A percentile compares a stretch with the other conserved stretches of the same genome.
phyloP scores from a whole-genome alignment of 2,329 filamentous ascomycete species.

The Clonostachys chloroleuca region DNA sequence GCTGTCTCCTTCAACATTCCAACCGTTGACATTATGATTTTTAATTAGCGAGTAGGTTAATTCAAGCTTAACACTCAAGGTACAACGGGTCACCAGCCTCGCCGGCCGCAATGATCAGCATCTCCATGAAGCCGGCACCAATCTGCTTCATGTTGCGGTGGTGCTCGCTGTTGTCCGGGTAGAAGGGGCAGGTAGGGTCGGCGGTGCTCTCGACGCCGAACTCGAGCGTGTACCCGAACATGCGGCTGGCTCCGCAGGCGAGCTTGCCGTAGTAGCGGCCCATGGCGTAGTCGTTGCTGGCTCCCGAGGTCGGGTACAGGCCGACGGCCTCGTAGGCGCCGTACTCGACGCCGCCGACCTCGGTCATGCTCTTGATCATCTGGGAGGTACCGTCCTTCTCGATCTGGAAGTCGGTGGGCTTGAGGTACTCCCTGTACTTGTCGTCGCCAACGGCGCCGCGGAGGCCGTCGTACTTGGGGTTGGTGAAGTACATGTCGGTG shows the following conservation, averaged over 20 bases:
- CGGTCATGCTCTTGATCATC: slow-evolving; percentile 25
- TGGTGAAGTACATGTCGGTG: slow-evolving; percentile 41
- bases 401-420: slow-evolving; percentile 17
- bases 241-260: slow-evolving; percentile 17
- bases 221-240: slow-evolving; percentile 36
- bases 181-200: slow-evolving; percentile 25
- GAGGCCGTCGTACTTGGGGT: slow-evolving; percentile 40
- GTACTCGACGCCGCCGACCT: slow-evolving; percentile 24
- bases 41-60: too few species aligned
- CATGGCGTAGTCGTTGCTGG: slow-evolving; percentile 37
- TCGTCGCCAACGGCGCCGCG: slow-evolving; percentile 31
- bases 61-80: slow-evolving; percentile 2
- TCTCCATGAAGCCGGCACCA: slow-evolving; percentile 37
- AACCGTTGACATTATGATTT: too few species aligned
- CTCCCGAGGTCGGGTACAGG: slow-evolving; percentile 35
- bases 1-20: too few species aligned
- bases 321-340: slow-evolving; percentile 27
- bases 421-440: slow-evolving; percentile 34
- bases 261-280: slow-evolving; percentile 24
- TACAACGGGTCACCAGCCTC: slow-evolving; percentile 7
- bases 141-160: slow-evolving; percentile 32
- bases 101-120: slow-evolving; percentile 17
- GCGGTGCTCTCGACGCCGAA: slow-evolving; percentile 22
- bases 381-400: slow-evolving; percentile 21
- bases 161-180: slow-evolving; percentile 31